phyloP scores from a whole-genome alignment of 192 early-diverging fungal species.

The Phycomyces blakesleeanus region DNA sequence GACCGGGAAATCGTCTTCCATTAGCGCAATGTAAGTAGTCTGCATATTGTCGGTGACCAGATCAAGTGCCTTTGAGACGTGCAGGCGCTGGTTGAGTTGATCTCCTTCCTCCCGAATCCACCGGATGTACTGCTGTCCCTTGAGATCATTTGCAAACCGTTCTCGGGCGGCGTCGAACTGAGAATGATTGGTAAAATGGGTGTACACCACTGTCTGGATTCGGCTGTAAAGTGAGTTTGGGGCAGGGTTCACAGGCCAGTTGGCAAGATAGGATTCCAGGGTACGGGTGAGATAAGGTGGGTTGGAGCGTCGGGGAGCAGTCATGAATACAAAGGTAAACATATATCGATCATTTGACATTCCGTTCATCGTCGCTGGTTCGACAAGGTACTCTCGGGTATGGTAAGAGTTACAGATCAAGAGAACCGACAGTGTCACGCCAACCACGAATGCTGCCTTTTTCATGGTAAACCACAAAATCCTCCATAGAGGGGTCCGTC shows the following conservation, averaged over 20 bases:
- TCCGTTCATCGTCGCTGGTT: constrained; percentile 6
- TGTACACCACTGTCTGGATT: constrained; percentile 48
- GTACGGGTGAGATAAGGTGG: constrained; percentile 43
- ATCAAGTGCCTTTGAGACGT: constrained; percentile 43
- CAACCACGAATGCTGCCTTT: constrained; percentile 15
- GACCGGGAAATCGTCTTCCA: constrained; percentile 56
- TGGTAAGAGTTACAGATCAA: constrained; percentile 36
- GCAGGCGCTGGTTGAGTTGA: constrained; percentile 47
- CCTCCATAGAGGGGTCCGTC: constrained; percentile 30
- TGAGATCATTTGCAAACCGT: constrained; percentile 32
- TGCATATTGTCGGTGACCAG: constrained; percentile 28
- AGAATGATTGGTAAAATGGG: constrained; percentile 46
- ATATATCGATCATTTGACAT: constrained; percentile 39
- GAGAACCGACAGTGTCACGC: constrained; percentile 25
- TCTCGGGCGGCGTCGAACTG: constrained; percentile 37
- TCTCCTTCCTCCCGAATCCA: constrained; percentile 45
- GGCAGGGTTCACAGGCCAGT: constrained; percentile 36
- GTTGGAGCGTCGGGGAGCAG: constrained; percentile 43
- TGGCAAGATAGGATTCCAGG: constrained; percentile 42
- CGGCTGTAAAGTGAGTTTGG: constrained; percentile 42
- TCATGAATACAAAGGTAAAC: constrained; percentile 49
- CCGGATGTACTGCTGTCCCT: constrained; percentile 43
- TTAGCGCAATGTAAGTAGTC: constrained; percentile 42
- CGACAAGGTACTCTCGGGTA: constrained; percentile 21
- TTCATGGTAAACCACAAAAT: constrained; percentile 25